Conservation (phyloP, 352 stramenopile species). For the Pythium pectinolyticum region DNA sequence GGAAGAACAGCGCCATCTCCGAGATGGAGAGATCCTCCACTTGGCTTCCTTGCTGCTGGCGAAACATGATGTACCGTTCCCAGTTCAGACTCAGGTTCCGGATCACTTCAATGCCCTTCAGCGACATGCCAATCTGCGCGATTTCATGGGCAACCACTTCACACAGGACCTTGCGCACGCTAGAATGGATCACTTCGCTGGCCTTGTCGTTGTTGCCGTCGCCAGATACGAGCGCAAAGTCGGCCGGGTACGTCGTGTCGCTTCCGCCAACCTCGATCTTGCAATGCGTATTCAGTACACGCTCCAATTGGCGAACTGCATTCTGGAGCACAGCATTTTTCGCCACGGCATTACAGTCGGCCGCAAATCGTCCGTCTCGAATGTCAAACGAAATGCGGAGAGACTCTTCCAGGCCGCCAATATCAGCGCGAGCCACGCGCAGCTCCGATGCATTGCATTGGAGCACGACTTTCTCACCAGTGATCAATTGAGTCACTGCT, state of each 20-base stretch:
- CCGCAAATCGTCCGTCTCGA: slow-evolving; percentile 67
- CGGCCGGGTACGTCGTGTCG: slow-evolving; percentile 45
- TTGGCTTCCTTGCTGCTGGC: slow-evolving; percentile 75
- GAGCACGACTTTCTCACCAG: slow-evolving; percentile 70
- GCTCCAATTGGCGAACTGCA: slow-evolving; percentile 64
- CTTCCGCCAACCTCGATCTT: slow-evolving; percentile 67
- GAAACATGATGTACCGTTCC: slow-evolving; percentile 84
- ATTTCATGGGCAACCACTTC: slow-evolving; percentile 87
- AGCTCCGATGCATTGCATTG: slow-evolving; percentile 61
- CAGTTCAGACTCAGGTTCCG: slow-evolving; percentile 81
- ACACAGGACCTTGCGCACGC: slow-evolving; percentile 70
- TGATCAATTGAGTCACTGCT: slow-evolving; percentile 56
- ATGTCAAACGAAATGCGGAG: slow-evolving; percentile 83
- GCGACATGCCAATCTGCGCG: slow-evolving; percentile 64
- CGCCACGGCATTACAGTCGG: slow-evolving; percentile 60
- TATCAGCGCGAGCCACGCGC: slow-evolving; percentile 64
- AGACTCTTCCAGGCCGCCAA: slow-evolving; percentile 75
- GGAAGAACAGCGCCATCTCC: slow-evolving; percentile 77
- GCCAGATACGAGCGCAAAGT: slow-evolving; percentile 72
- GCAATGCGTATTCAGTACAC: slow-evolving; percentile 73
- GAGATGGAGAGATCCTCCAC: slow-evolving; percentile 84
- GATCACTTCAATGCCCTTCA: slow-evolving; percentile 81
- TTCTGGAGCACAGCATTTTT: slow-evolving; percentile 58
- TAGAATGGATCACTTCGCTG: slow-evolving; percentile 68
- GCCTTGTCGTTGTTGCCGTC: slow-evolving; percentile 73